These are phyloP conservation scores for Nicotiana knightiana DNA, from an alignment of 257 asterid species.

Conservation along the genomic window DNA sequence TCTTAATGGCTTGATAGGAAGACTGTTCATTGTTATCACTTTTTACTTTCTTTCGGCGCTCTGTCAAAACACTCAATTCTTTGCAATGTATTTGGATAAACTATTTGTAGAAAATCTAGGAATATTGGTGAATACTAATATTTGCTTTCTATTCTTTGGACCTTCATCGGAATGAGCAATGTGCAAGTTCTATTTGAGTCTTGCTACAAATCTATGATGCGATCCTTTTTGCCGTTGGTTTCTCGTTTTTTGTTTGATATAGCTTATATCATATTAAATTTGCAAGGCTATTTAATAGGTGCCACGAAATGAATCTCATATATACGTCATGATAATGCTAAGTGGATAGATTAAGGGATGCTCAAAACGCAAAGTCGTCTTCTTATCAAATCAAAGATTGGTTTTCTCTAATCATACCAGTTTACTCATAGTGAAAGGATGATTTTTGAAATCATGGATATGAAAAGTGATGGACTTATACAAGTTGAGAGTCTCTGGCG, in stretches of 20 bases:
- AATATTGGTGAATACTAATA: slow-evolving; percentile 31
- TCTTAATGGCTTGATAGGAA: slow-evolving; percentile 24
- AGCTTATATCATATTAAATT: no score
- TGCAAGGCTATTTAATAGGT: no score
- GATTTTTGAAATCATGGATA: no score
- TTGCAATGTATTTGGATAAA: slow-evolving; percentile 36
- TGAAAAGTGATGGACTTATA: no score
- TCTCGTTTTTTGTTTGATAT: no score
- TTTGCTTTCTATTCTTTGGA: slow-evolving; percentile 15
- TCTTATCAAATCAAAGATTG: neutral
- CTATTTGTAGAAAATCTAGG: slow-evolving; percentile 44
- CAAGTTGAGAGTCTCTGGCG: no score
- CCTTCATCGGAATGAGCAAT: neutral
- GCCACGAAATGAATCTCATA: no score
- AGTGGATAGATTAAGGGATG: neutral
- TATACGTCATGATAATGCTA: neutral
- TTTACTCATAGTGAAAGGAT: neutral
- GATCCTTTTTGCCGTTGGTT: no score
- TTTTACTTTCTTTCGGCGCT: slow-evolving; percentile 15
- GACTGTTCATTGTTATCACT: slow-evolving; percentile 16
- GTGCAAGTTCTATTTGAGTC: neutral
- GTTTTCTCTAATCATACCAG: neutral
- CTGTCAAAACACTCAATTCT: slow-evolving; percentile 30
- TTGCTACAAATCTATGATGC: neutral
- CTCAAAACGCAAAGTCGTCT: neutral